Evolutionary conservation across 208 protist species (phyloP), one percentile per base, ranked within the genome.

Genomic region (Phytomonas sp.): DNA sequence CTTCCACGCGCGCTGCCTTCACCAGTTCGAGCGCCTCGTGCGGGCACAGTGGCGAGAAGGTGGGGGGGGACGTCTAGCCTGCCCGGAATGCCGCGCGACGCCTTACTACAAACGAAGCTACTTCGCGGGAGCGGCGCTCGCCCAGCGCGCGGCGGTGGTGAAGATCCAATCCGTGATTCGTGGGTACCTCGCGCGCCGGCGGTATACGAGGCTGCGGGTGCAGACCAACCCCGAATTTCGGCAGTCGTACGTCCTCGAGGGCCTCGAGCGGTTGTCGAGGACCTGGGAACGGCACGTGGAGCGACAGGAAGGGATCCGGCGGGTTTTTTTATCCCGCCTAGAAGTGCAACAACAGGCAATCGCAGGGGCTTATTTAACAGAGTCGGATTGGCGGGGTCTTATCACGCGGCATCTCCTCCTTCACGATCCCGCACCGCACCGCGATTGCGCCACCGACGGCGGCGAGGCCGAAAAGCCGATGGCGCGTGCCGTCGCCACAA

Each of bases 31-130:
- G 77, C 80, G 79, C 23, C 84, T 91, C 67, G 78, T 78, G n/a
- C 75, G 66, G 5, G 80, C 81, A 46, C 79, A 84, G 74, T n/a
- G n/a, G n/a, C n/a, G n/a, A n/a, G n/a, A n/a, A n/a, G n/a, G n/a
- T n/a, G n/a, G n/a, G 32, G 40, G 65, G 0, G 76, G 74, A 0
- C 82, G 76, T 11, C 76, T 93, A 11, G 80, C 81, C 23, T 96
- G 91, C 51, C 91, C 91, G 1, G 79, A 89, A n/a, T 96, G 91
- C 60, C 85, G 91, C 33, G 78, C 73, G 31, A 81, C 80, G 56
- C 81, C 87, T 68, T 96, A 94, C 74, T 78, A 91, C 77, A 96
- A 96, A 72, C 80, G 87, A 11, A 74, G 79, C 28, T 96, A 85
- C 72, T 96, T 83, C 70, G 81, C 83, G 13, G 87, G 91, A 20